Conservation (phyloP, 2,329 filamentous ascomycete species). For the Coniella vitis region DNA sequence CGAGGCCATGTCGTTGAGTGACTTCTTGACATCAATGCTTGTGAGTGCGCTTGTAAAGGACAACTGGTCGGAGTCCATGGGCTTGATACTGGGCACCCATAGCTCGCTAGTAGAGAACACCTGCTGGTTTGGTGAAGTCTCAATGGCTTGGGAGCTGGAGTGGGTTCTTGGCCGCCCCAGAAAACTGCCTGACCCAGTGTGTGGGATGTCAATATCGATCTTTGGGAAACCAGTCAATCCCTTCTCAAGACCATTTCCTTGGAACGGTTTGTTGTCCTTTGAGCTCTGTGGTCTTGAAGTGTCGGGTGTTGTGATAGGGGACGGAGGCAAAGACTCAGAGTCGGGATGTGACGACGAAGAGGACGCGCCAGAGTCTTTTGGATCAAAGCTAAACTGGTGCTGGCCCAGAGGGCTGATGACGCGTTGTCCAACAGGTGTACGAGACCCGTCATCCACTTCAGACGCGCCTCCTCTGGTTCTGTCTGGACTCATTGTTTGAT, state of each 20-base stretch:
- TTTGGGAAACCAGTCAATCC: constrained; percentile 3
- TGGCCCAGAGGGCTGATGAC: background rate
- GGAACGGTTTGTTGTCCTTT: constrained; percentile 24
- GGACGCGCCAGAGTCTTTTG: constrained; percentile 30
- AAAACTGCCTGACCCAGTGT: background rate
- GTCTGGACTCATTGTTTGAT: background rate
- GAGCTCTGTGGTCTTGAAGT: constrained; percentile 37
- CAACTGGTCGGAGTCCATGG: constrained; percentile 21
- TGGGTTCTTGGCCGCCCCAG: background rate
- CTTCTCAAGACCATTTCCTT: constrained; percentile 16
- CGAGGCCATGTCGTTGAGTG: constrained; percentile 5
- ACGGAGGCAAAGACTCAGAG: constrained; percentile 31
- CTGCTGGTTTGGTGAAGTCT: constrained; percentile 1
- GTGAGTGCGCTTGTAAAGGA: constrained; percentile 21
- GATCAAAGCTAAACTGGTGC: constrained; percentile 18
- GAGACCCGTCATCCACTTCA: background rate
- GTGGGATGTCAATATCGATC: constrained; percentile 8
- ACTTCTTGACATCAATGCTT: constrained; percentile 15
- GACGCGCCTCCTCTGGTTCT: background rate
- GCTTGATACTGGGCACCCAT: constrained; percentile 18
- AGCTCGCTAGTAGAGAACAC: constrained; percentile 4
- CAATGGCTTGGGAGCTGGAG: constrained; percentile 1
- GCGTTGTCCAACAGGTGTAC: background rate
- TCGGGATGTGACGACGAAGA: constrained; percentile 34
- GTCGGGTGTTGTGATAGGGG: constrained; percentile 33